Base-by-base conservation (phyloP, 306 rosid species). In the Fragaria nilgerrensis region DNA sequence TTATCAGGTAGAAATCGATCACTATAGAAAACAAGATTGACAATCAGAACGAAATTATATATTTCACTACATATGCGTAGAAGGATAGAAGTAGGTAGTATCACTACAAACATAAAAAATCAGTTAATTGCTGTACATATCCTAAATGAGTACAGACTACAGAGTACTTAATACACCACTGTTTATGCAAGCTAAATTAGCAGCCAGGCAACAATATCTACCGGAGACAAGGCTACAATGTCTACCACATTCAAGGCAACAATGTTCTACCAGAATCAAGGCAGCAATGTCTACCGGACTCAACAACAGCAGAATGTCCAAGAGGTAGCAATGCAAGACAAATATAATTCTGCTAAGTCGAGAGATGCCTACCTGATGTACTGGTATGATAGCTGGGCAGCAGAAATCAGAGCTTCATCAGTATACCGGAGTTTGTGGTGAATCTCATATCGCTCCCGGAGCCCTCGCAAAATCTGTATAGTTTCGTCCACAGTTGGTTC, bases 381-480 rank as follows among this genome's bases (percentile, higher is more conserved):
- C 85, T 94, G 98, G 77, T 94, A 80, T 9, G 98, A 94, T 71
- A 94, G 83, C 84, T 85, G 90, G 4, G 98, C 98, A 72, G 98
- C 98, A 80, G 97, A 84, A 58, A 90, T 86, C 66, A 94, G 87
- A 55, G 98, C 91, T 37, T 94, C 97, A 79, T 94, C 98, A 1
- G 97, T 92, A 71, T 94, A 94, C 14, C 93, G 95, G 78, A 94
- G 98, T 85, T 94, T 94, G 90, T 94, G 97, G 78, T 94, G 98
- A 80, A 92, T 88, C 85, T 94, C 98, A 76, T 94, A 94, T 1
- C 97, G 96, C 72, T 92, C 98, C 62, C 98, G 83, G 52, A 94
- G 97, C 16, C 98, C 98, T 85, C 88, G 89, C 83, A 92, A 58
- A 79, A 94, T 94, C 63, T 80, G 95, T 67, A 94, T 92, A 73